Conservation (phyloP, 2,329 filamentous ascomycete species). For the Talaromyces sp. region DNA sequence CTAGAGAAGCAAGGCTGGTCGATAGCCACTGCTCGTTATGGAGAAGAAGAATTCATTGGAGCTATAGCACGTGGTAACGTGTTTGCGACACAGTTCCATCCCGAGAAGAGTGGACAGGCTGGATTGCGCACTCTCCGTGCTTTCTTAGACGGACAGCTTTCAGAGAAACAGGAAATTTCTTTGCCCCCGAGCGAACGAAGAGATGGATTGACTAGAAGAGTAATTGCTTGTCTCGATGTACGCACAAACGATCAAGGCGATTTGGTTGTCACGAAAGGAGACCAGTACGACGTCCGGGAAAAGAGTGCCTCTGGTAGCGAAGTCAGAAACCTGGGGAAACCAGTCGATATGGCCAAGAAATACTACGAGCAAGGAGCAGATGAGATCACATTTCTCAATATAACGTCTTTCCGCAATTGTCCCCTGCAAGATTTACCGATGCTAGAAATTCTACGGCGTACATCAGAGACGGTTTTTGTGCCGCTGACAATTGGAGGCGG, state of each 20-base stretch:
- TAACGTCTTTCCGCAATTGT: constrained; percentile 95
- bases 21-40: constrained; percentile 87
- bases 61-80: constrained; percentile 82
- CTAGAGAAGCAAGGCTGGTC: constrained; percentile 82
- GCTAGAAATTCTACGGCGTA: constrained; percentile 84
- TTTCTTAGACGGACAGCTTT: constrained; percentile 72
- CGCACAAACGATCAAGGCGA: constrained; percentile 91
- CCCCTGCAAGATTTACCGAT: constrained; percentile 89
- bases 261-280: constrained; percentile 94
- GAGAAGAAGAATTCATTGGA: constrained; percentile 83
- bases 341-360: constrained; percentile 85
- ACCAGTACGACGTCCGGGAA: constrained; percentile 97
- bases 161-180: constrained; percentile 48
- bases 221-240: constrained; percentile 96
- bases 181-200: constrained; percentile 22
- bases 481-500: constrained; percentile 93
- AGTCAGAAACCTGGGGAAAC: constrained; percentile 93
- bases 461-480: constrained; percentile 90
- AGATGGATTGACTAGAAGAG: constrained; percentile 80
- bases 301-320: constrained; percentile 61
- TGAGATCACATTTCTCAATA: constrained; percentile 96
- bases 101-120: constrained; percentile 91
- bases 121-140: constrained; percentile 79
- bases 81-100: constrained; percentile 93
- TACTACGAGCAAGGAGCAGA: constrained; percentile 98